Evolutionary conservation across 805 yeast genomes (phyloP), one percentile per base, ranked within the genome.

Genomic region (Myxozyma lipomycoides): DNA sequence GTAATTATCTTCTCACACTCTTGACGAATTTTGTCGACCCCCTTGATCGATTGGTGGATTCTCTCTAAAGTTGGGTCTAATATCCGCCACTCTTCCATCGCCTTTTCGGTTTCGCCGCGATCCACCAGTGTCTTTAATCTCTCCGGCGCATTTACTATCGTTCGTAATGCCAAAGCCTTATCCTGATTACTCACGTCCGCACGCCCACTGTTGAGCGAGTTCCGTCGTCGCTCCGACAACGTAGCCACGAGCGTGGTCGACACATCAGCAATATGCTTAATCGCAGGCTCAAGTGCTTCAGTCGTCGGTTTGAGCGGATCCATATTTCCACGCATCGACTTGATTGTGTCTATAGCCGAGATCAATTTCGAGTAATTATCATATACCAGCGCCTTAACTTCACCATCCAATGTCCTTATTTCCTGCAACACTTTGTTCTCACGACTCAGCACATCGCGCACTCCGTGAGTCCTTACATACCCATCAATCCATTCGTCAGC

Each of bases 351-450:
- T 2, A 61, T 49, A 4, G 63, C 64, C 19, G 59, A 35, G 37
- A 60, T 60, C 41, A 60, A 49, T 40, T 60, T 60, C 18, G 43
- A 39, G 41, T 61, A 61, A 43, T 61, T 61, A 34, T 61, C 60
- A 41, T 61, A 61, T 2, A 61, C 64, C 40, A 61, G 46, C 15
- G 64, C 61, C 34, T 61, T 61, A 15, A 59, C 61, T 40, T 61
- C 64, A 23, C 63, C 61, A 6, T 61, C 63, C 26, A 61, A 45
- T 10, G 60, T 48, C 23, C 55, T 44, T 23, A 61, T 50, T 35
- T 61, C 64, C 25, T 55, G 61, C 42, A 49, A 38, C 43, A 57
- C 36, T 24, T 42, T 41, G 37, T 46, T 57, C 38, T 55, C 60
- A 39, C 26, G 30, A n/a, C 21, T 28, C 34, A 57, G 25, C 12